Evolutionary conservation across 1,139 yeast genomes (phyloP).

Genomic region (Saccharomyces hybrid): DNA sequence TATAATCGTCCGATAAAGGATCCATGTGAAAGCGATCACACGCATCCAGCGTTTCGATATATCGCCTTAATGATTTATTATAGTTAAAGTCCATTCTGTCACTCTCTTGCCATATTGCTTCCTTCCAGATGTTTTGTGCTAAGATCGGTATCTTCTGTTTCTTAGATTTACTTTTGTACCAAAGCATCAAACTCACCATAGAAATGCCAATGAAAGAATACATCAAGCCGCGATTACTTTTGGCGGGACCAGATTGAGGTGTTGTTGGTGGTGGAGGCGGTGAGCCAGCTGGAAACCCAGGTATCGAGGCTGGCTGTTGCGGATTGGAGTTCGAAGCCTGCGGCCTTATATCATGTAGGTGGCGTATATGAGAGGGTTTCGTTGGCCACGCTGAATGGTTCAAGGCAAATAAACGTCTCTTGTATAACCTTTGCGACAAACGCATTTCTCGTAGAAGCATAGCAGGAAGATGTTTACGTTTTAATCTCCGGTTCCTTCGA

Average conservation of each 20-base stretch:
- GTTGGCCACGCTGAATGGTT: not conserved
- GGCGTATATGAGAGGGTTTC: not conserved
- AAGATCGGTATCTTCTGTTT: not conserved
- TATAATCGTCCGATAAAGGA: constrained; percentile 58
- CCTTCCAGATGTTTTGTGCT: not conserved
- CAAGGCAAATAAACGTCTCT: not conserved
- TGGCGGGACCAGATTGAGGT: not conserved
- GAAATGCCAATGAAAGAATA: not conserved
- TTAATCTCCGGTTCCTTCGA: too few relatives aligned
- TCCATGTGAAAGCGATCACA: constrained; percentile 44
- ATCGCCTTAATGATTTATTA: constrained; percentile 59
- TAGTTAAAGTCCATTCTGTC: constrained; percentile 55
- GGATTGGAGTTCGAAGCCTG: not conserved
- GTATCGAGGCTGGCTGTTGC: not conserved
- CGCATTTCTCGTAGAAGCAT: not conserved
- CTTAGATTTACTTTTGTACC: not conserved
- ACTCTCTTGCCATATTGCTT: constrained; percentile 76
- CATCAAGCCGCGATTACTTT: not conserved
- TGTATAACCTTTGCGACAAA: not conserved
- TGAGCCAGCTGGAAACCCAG: not conserved
- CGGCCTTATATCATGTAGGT: not conserved
- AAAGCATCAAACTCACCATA: not conserved
- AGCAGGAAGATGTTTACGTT: not conserved
- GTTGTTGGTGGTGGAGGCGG: not conserved
- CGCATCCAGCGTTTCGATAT: constrained; percentile 47